Evolutionary conservation across 805 yeast species (phyloP), one percentile per base, ranked within the genome.

Genomic region (Teunomyces atbi): DNA sequence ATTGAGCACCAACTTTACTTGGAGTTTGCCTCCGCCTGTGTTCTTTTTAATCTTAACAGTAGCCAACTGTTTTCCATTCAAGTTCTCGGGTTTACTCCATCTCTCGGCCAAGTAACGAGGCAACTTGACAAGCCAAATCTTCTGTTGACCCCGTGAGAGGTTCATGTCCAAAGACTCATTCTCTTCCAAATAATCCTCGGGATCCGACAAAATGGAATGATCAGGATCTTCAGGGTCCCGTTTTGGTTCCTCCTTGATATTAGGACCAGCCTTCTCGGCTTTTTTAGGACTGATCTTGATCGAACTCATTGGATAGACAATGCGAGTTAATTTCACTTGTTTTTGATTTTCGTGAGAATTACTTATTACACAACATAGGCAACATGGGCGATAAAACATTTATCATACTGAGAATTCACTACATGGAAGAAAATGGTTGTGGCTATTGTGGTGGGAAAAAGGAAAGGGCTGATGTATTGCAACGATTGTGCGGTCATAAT

Each of bases 41-140:
- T 55, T 77, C 52, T 82, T 82, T 56, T 81, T 79, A 49, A 90
- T 86, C 59, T 86, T 81, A 30, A 94, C 87, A 55, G 81, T 83
- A 5, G 97, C 95, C 52, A 94, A 68, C 49, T 83, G 84, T 58
- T 84, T 83, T 5, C 96, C 97, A 44, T 80, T 76, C 42, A 85
- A 66, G 37, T 71, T 69, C 19, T 74, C 80, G 44, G 79, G 48
- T 21, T 84, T 76, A 45, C 82, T 77, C 96, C 97, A 89, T 53
- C 79, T 75, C 34, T 84, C 88, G 26, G 96, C 86, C 50, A 94
- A 70, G 59, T 89, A 89, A 59, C 88, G 82, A 1, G 99, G 98
- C 59, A 94, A 70, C 56, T 94, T 81, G 19, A 94, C 96, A 18
- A 94, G 73, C 99, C 98, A 94, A 35, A 94, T 84, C 55, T 89